These are phyloP conservation scores for Shiraia sp. DNA, from an alignment of 2,329 filamentous ascomycete species.

Conservation along the genomic window DNA sequence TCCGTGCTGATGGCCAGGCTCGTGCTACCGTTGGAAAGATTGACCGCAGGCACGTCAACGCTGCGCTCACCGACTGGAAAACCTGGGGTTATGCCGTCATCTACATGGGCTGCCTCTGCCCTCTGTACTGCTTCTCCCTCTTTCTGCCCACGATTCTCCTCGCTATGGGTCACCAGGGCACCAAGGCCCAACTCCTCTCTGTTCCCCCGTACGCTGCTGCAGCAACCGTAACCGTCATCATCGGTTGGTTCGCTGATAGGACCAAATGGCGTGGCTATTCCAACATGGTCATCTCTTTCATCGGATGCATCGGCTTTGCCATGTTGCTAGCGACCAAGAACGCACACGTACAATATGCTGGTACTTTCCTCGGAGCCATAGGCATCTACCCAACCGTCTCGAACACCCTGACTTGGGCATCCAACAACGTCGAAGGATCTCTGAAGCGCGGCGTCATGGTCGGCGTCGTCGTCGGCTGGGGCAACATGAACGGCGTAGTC, in stretches of 20 bases:
- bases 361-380: conserved; percentile 79
- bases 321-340: conserved; percentile 73
- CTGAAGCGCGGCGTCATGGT: conserved; percentile 90
- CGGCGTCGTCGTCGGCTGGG: conserved; percentile 87
- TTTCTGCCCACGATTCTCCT: conserved; percentile 55
- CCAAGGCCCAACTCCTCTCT: conserved; percentile 70
- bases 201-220: conserved; percentile 78
- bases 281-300: conserved; percentile 72
- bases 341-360: conserved; percentile 76
- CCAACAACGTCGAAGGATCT: conserved; percentile 90
- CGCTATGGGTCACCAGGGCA: conserved; percentile 58
- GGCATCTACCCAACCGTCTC: conserved; percentile 88
- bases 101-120: conserved; percentile 64
- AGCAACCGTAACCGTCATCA: conserved; percentile 67
- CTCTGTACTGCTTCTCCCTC: conserved; percentile 41
- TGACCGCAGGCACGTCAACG: conserved; percentile 45
- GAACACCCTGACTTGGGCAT: conserved; percentile 85
- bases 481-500: conserved; percentile 88
- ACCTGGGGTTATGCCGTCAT: conserved; percentile 60
- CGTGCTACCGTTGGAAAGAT: conserved; percentile 59
- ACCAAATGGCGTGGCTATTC: conserved; percentile 74
- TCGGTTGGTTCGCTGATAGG: conserved; percentile 78
- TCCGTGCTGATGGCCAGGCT: conserved; percentile 70
- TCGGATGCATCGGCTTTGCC: conserved; percentile 77
- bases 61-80: conserved; percentile 54